phyloP scores from a whole-genome alignment of 495 filamentous ascomycete species.

The Neurospora tetraspora region DNA sequence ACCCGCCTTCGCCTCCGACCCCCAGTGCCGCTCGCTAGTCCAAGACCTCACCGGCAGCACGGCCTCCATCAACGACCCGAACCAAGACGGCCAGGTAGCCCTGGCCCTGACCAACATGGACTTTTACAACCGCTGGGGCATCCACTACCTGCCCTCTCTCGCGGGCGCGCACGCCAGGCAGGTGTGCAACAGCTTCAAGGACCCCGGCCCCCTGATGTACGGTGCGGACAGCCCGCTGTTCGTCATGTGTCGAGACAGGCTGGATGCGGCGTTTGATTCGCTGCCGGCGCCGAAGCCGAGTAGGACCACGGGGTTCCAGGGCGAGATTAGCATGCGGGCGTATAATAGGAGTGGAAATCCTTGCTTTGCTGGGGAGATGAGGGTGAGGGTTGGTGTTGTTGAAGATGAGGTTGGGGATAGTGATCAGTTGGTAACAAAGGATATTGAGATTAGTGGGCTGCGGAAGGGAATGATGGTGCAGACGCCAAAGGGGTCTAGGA shows the following conservation, averaged over 20 bases:
- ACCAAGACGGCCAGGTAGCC: constrained; percentile 26
- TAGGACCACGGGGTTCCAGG: constrained; percentile 1
- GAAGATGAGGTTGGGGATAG: constrained; percentile 6
- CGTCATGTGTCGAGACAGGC: constrained; percentile 21
- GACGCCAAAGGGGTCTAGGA: constrained; percentile 26
- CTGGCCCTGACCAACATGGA: constrained; percentile 18
- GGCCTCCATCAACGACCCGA: not conserved
- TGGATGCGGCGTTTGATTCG: constrained; percentile 29
- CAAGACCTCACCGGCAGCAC: constrained; percentile 22
- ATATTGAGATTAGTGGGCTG: constrained; percentile 17
- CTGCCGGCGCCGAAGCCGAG: constrained; percentile 28
- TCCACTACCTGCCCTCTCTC: constrained; percentile 35
- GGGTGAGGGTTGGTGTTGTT: constrained; percentile 22
- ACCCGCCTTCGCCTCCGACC: not conserved
- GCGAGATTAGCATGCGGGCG: constrained; percentile 16
- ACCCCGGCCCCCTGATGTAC: constrained; percentile 34
- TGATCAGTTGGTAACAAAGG: not conserved
- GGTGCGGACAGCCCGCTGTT: constrained; percentile 28
- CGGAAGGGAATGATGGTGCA: constrained; percentile 22
- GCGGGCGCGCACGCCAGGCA: constrained; percentile 33
- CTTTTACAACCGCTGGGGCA: constrained; percentile 31
- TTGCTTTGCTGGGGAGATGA: constrained; percentile 29
- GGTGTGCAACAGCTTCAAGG: constrained; percentile 37
- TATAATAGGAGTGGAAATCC: constrained; percentile 17
- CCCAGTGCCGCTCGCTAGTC: constrained; percentile 24